Evolutionary conservation across 306 rosid species (phyloP), one percentile per base, ranked within the genome.

Genomic region (Cucurbita pepo): DNA sequence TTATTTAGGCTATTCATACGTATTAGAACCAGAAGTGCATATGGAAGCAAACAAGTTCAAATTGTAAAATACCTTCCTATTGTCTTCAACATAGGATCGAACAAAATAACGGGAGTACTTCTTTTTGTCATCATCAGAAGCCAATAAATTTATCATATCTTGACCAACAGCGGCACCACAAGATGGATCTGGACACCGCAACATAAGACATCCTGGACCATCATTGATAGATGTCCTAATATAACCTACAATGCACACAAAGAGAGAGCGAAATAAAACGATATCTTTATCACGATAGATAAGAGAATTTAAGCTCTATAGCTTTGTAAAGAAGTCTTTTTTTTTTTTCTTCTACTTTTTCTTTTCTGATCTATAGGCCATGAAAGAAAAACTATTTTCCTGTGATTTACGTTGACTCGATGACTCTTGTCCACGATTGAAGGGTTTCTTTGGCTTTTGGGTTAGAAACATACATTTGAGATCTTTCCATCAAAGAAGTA

Each of bases 131-230:
- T 88, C 96, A 18, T 65, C 36, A 52, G 88, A 79, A 53, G 90
- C 83, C 75, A 92, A 71, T 30, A 8, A 54, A 76, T 73, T 76
- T 75, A 92, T 85, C 90, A 90, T 92, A 83, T 92, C 87, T 83
- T 92, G 91, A 80, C 82, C 87, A 80, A 92, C 88, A 81, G 89
- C 88, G 60, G 91, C 92, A 72, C 61, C 86, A 81, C 97, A 92
- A 66, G 90, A 77, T 70, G 97, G 97, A 77, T 92, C 96, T 52
- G 97, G 97, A 69, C 97, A 92, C 79, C 92, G 85, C 85, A 92
- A 81, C 86, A 83, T 84, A 80, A 92, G 85, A 85, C 96, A 90
- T 76, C 97, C 96, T 69, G 96, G 96, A 75, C 97, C 97, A 80
- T 86, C 96, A 75, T 84, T 90, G 77, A 92, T 90, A 77, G 97